phyloP scores from a whole-genome alignment of 2,329 filamentous ascomycete species.

The Grosmannia serpens region DNA sequence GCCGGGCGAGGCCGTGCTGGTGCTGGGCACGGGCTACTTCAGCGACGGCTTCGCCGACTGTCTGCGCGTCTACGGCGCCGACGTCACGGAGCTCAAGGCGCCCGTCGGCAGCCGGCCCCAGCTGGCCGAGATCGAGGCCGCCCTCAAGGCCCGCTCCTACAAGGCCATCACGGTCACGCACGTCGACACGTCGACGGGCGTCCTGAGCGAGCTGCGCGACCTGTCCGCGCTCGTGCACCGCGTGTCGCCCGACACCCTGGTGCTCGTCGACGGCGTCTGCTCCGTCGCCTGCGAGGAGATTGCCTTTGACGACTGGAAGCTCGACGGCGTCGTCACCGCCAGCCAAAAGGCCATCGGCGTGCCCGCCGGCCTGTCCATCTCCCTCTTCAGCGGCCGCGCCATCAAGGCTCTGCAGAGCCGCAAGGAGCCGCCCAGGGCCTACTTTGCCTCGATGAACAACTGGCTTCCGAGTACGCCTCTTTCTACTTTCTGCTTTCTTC shows the following conservation, averaged over 20 bases:
- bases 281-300: conserved; percentile 95
- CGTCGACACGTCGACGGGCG: conserved; percentile 93
- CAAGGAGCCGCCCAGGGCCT: conserved; percentile 72
- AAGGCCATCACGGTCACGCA: conserved; percentile 93
- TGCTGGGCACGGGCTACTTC: conserved; percentile 95
- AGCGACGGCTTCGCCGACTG: conserved; percentile 90
- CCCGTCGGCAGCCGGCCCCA: conserved; percentile 81
- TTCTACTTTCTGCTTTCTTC: conserved; percentile 13
- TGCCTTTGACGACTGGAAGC: conserved; percentile 84
- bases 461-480: conserved; percentile 72
- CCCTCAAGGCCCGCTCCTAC: conserved; percentile 81
- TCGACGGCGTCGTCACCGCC: conserved; percentile 88
- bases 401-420: conserved; percentile 70
- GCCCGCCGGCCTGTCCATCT: conserved; percentile 85
- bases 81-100: conserved; percentile 80
- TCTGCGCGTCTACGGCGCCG: conserved; percentile 80
- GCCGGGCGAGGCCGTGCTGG: conserved; percentile 77
- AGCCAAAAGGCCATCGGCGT: conserved; percentile 96
- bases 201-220: conserved; percentile 79
- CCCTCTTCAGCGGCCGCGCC: conserved; percentile 84
- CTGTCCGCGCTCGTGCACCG: conserved; percentile 72
- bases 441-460: conserved; percentile 95
- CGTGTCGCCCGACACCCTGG: conserved; percentile 80
- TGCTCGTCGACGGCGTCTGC: conserved; percentile 94
- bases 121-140: conserved; percentile 76